phyloP scores from a whole-genome alignment of 2,329 filamentous ascomycete species.

The Daldinia sp. region DNA sequence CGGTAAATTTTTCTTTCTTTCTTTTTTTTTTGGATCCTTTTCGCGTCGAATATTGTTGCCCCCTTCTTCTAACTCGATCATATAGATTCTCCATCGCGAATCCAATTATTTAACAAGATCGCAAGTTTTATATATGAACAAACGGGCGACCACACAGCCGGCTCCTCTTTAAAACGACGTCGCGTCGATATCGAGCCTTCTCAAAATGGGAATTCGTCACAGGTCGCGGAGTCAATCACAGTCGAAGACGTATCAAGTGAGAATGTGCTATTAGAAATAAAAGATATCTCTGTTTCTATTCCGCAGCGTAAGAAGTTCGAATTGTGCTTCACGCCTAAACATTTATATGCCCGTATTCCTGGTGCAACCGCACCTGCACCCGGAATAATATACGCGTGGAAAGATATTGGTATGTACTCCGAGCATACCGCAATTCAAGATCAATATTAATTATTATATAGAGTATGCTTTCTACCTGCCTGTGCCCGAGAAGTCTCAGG shows the following conservation, averaged over 20 bases:
- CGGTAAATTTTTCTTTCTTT: slow-evolving; percentile 55
- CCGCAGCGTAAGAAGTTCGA: slow-evolving; percentile 75
- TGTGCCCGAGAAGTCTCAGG: slow-evolving; percentile 70
- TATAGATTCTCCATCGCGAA: slow-evolving; percentile 59
- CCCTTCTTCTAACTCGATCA: slow-evolving; percentile 20
- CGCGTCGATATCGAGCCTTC: slow-evolving; percentile 56
- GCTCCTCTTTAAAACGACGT: slow-evolving; percentile 61
- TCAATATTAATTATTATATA: slow-evolving; percentile 43
- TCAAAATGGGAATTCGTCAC: slow-evolving; percentile 38
- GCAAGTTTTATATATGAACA: slow-evolving; percentile 59
- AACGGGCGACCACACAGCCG: slow-evolving; percentile 46
- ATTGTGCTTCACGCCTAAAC: slow-evolving; percentile 67
- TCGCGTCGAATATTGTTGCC: neutral
- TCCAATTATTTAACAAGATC: slow-evolving; percentile 66
- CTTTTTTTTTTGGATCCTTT: too few relatives aligned
- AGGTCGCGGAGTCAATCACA: slow-evolving; percentile 36
- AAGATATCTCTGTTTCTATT: slow-evolving; percentile 72
- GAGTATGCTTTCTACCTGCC: slow-evolving; percentile 71
- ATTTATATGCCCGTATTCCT: slow-evolving; percentile 64
- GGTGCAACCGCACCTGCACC: slow-evolving; percentile 61
- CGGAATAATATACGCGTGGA: slow-evolving; percentile 67
- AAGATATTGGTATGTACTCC: slow-evolving; percentile 61
- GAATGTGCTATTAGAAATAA: slow-evolving; percentile 64
- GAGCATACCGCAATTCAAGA: neutral
- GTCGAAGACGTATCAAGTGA: slow-evolving; percentile 57